Base-by-base conservation (phyloP, 202 grass and related monocot species). In the Eragrostis tef region DNA sequence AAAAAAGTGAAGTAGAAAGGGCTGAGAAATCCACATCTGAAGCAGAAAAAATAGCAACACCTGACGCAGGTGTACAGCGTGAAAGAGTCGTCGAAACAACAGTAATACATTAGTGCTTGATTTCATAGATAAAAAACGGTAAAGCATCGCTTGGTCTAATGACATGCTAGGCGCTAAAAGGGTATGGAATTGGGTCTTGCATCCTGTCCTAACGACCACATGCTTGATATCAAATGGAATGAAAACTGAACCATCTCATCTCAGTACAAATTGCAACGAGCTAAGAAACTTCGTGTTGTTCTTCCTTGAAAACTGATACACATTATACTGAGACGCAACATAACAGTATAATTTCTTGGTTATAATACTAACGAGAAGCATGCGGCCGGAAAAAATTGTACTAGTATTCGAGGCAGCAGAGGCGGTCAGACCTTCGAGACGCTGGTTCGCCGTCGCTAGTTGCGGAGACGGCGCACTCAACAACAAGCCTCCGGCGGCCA, bases 401-500 rank as follows among this genome's bases (percentile, higher is more conserved):
- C 44, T 20, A 45, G 39, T 24, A 49, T 2, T 39, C 3, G 34
- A 39, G 34, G 46, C 6, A 5, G 76, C 46, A 81, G 46, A 41
- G 56, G 57, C 0, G 21, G 17, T 11, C 81, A 58, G 41, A 89
- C 87, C 87, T 85, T 59, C 49, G 65, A 50, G 78, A 48, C 49
- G 72, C 67, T 71, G 60, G 77, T 24, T 89, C 82, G 39, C 64
- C 54, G 71, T 56, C 82, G 70, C 54, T 48, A 27, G 70, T 63
- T 57, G 21, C 42, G 58, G 88, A 86, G 70, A 75, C 56, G 79
- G 74, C 75, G 59, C 83, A 77, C 36, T 78, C 80, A 53, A 60
- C 8, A 41, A 90, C 61, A 22, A 86, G 52, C 59, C 84, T 85
- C 57, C 83, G 80, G 66, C 86, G 72, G 58, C 71, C 61, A 59